Base-by-base conservation (phyloP, 2,329 filamentous ascomycete genomes). In the Byssochlamys sp. region DNA sequence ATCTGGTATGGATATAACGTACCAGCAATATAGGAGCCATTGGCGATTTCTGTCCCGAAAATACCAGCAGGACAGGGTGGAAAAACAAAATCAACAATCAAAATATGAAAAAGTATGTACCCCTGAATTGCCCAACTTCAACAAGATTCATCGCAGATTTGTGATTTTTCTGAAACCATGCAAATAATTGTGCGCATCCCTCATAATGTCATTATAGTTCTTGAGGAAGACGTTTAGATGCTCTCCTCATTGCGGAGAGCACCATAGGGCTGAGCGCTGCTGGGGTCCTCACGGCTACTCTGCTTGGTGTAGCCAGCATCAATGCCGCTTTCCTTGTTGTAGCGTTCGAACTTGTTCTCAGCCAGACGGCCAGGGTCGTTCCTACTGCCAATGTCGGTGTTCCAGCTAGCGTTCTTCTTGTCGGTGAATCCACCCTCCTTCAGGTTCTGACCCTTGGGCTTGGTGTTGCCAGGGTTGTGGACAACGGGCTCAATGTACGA, bases 321-420 rank as follows among this genome's bases (percentile, higher is more conserved):
- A 9, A 62, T 59, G 14, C 64, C 69, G 53, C 66, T 69, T 58
- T 70, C 66, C 1, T 67, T 64, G 45, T 63, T 68, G 14, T 53
- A 60, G 11, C 63, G 68, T 63, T 73, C 65, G 62, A 75, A 73
- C 35, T 65, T 63, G 29, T 63, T 66, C 63, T 74, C 68, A 5
- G 81, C 82, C 19, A 71, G 63, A 29, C 82, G 72, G 2, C 77
- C 78, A 2, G 84, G 82, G 63, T 86, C 83, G 48, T 82, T 75
- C 60, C 78, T 69, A 2, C 74, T 74, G 2, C 83, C 83, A 59
- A 85, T 79, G 26, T 82, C 78, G 12, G 71, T 69, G 26, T 66
- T 77, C 67, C 78, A 83, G 63, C 78, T 81, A 33, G 76, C 78
- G 58, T 82, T 82, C 25, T 70, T 64, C 26, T 73, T 72, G 7